phyloP scores from a whole-genome alignment of 2,329 filamentous ascomycete species.

The Zarea fungicola region DNA sequence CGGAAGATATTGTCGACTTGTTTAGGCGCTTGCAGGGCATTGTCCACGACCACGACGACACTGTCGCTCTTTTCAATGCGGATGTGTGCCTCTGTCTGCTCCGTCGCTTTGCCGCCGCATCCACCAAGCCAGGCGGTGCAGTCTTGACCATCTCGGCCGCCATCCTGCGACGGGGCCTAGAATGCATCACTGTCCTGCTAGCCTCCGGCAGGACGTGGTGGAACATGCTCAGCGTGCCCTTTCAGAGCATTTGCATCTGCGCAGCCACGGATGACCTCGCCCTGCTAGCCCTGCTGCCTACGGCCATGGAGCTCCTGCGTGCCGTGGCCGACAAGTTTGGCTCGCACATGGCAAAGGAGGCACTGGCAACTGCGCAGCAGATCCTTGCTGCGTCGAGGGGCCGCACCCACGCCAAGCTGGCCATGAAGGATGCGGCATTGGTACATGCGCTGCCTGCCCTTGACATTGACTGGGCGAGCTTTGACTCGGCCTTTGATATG shows the following conservation, averaged over 20 bases:
- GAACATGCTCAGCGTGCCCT: conserved; percentile 16
- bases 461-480: conserved; percentile 1
- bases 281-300: conserved; percentile 11
- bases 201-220: conserved; percentile 12
- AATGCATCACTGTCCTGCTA: background rate
- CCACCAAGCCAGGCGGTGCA: background rate
- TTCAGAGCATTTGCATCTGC: conserved; percentile 14
- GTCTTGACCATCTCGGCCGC: background rate
- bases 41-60: background rate
- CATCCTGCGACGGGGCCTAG: conserved; percentile 8
- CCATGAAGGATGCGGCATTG: conserved; percentile 5
- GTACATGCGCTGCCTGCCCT: background rate
- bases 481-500: conserved; percentile 1
- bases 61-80: conserved; percentile 11
- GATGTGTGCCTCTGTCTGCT: conserved; percentile 15
- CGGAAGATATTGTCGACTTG: background rate
- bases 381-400: background rate
- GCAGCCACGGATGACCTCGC: conserved; percentile 11
- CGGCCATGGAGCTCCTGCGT: conserved; percentile 10
- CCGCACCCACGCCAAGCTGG: background rate
- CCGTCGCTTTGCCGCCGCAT: conserved; percentile 2
- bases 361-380: conserved; percentile 14
- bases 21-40: background rate
- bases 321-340: conserved; percentile 9
- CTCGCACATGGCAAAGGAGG: conserved; percentile 16